Conservation (phyloP, 257 asterid genomes). For the Vinca minor region DNA sequence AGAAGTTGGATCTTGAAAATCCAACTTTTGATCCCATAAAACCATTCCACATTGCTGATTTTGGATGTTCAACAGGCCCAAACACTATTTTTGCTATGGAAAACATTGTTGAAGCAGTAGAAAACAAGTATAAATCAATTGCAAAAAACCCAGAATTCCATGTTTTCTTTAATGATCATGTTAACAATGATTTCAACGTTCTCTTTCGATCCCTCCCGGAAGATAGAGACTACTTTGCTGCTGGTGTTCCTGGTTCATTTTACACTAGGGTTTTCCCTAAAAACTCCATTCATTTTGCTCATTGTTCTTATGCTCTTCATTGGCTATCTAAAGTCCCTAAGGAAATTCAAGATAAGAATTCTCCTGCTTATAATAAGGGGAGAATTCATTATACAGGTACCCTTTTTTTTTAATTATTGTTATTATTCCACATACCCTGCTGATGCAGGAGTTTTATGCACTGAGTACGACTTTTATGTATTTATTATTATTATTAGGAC, state of each 20-base stretch:
- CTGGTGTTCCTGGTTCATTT: constrained; percentile 39
- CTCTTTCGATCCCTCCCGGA: constrained; percentile 25
- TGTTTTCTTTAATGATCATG: constrained; percentile 28
- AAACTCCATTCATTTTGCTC: constrained; percentile 22
- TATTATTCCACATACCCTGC: no score
- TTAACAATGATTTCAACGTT: constrained; percentile 39
- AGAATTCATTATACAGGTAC: constrained; percentile 31
- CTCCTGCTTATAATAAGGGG: constrained; percentile 32
- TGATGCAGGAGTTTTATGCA: no score
- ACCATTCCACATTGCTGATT: constrained; percentile 30
- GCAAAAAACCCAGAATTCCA: constrained; percentile 19
- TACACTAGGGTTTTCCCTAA: constrained; percentile 24
- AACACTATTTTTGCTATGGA: constrained; percentile 33
- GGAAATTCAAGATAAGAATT: constrained; percentile 9
- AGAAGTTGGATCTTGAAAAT: constrained; percentile 7
- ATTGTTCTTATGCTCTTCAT: constrained; percentile 32
- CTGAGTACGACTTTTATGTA: no score
- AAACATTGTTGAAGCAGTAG: constrained; percentile 26
- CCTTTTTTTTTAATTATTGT: no score
- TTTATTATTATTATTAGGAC: no score
- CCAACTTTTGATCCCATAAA: neutral
- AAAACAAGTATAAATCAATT: neutral
- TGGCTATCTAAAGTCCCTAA: constrained; percentile 34
- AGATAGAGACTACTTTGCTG: constrained; percentile 13
- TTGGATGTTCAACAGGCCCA: constrained; percentile 46